phyloP scores from a whole-genome alignment of 768 basidiomycete species.

The Rhizopogon roseolus region DNA sequence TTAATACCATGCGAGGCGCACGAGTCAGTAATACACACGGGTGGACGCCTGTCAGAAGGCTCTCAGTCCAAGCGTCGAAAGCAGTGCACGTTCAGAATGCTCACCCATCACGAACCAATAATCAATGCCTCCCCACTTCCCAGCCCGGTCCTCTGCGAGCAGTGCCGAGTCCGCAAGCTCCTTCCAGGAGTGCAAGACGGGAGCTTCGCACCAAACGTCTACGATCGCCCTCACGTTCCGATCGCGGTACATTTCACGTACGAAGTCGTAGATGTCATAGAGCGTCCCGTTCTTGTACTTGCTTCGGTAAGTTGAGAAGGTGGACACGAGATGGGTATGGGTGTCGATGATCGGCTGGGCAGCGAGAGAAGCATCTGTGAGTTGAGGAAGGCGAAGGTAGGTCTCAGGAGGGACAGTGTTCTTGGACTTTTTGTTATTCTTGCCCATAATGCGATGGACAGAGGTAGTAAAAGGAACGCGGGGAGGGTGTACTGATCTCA shows the following conservation, averaged over 20 bases:
- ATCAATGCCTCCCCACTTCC: slow-evolving; percentile 61
- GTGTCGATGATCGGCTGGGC: slow-evolving; percentile 64
- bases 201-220: slow-evolving; percentile 89
- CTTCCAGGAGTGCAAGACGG: slow-evolving; percentile 56
- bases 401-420: slow-evolving; percentile 15
- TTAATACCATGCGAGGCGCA: not conserved
- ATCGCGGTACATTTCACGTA: slow-evolving; percentile 52
- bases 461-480: no score
- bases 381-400: slow-evolving; percentile 29
- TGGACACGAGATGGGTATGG: slow-evolving; percentile 79
- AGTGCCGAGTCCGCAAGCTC: slow-evolving; percentile 72
- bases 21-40: slow-evolving; percentile 42
- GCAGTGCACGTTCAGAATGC: slow-evolving; percentile 9
- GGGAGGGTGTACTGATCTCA: not conserved
- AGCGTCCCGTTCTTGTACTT: slow-evolving; percentile 58
- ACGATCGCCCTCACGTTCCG: slow-evolving; percentile 63
- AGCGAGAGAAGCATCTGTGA: slow-evolving; percentile 8
- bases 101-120: slow-evolving; percentile 85
- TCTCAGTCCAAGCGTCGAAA: not conserved
- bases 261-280: slow-evolving; percentile 62
- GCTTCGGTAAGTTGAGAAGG: slow-evolving; percentile 55
- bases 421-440: slow-evolving; percentile 27
- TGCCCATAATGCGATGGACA: slow-evolving; percentile 36
- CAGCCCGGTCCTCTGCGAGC: slow-evolving; percentile 38
- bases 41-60: slow-evolving; percentile 55